Base-by-base conservation (phyloP, 2,329 filamentous ascomycete genomes). In the Curvularia spicifera region DNA sequence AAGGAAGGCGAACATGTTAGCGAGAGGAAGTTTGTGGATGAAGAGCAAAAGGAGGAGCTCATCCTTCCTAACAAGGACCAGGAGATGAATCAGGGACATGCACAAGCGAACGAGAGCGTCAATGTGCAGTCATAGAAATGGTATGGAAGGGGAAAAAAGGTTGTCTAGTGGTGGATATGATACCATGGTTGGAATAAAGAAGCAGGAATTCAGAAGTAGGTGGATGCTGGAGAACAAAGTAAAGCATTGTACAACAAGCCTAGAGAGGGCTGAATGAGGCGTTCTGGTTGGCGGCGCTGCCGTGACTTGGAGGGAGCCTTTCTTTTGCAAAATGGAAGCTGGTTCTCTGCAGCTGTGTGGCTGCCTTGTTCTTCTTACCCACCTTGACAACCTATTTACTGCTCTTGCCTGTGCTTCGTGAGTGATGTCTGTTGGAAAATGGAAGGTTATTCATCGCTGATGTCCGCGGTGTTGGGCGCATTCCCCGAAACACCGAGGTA, bases 21-120 rank as follows among this genome's bases (percentile, higher is more conserved):
- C 72, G 91, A 97, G 77, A 85, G 93, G 69, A 94, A 91, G 73
- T 97, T 97, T 79, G 87, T 94, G 50, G 87, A 91, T 57, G 89
- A 91, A 47, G 81, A 83, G 10, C 84, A 79, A 18, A 80, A 82
- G 28, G 89, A 91, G 73, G 91, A 96, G 78, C 79, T 91, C 51
- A 87, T 96, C 60, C 84, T 91, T 59, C 88, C 90, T 40, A 83
- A 72, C 10, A 69, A 75, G 51, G 53, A 57, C 8, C 65, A 61
- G 29, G 60, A 60, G 22, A 60, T 63, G 47, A 51, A 51, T 12
- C 68, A 74, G 56, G 51, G 52, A 10, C 64, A 56, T 53, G 50
- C 52, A 10, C 64, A 57, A 10, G 57, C 60, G n/a, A 64, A 54
- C 39, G 65, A 69, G 57, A 63, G 61, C 29, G 66, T 65, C 35